Percentiles rank a stretch among this genome's conserved stretches.
These are phyloP conservation scores for Aspergillus texensis DNA, from an alignment of 2,329 filamentous ascomycete species.

Conservation along the genomic window DNA sequence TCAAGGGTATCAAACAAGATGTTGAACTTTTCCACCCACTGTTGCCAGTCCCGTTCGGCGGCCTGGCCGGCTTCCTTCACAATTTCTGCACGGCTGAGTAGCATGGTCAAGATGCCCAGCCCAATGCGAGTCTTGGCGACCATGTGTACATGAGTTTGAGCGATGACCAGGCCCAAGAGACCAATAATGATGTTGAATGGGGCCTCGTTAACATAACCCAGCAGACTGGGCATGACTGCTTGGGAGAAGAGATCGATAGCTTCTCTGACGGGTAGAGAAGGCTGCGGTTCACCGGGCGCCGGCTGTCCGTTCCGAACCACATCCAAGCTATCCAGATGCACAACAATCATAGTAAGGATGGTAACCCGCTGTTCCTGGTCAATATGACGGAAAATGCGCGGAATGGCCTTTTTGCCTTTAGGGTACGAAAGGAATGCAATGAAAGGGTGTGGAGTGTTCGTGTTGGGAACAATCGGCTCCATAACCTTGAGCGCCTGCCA, in stretches of 20 bases:
- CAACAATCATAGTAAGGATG: constrained; percentile 91
- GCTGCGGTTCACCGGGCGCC: constrained; percentile 68
- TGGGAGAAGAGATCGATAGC: constrained; percentile 89
- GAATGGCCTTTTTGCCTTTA: constrained; percentile 96
- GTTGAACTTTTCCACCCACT: constrained; percentile 84
- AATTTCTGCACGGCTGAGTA: constrained; percentile 90
- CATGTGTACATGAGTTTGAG: constrained; percentile 78
- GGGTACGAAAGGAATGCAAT: constrained; percentile 92
- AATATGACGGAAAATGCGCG: constrained; percentile 91
- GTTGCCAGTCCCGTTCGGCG: constrained; percentile 72
- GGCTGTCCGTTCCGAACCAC: constrained; percentile 83
- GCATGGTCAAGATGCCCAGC: constrained; percentile 86
- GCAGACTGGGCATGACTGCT: constrained; percentile 85
- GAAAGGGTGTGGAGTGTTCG: constrained; percentile 78
- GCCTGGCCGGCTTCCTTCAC: constrained; percentile 78
- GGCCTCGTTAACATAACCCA: constrained; percentile 88
- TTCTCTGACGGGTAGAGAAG: constrained; percentile 79
- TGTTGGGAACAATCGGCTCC: constrained; percentile 78
- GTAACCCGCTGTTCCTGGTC: constrained; percentile 88
- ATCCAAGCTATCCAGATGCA: constrained; percentile 89
- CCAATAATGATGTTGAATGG: constrained; percentile 89
- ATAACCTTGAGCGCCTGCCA: constrained; percentile 91
- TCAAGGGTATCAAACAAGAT: constrained; percentile 85
- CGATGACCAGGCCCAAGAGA: constrained; percentile 80
- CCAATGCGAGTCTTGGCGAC: constrained; percentile 87